Evolutionary conservation across 208 protist genomes (phyloP), one percentile per base, ranked within the genome.

Genomic region (Blechomonas ayalai): DNA sequence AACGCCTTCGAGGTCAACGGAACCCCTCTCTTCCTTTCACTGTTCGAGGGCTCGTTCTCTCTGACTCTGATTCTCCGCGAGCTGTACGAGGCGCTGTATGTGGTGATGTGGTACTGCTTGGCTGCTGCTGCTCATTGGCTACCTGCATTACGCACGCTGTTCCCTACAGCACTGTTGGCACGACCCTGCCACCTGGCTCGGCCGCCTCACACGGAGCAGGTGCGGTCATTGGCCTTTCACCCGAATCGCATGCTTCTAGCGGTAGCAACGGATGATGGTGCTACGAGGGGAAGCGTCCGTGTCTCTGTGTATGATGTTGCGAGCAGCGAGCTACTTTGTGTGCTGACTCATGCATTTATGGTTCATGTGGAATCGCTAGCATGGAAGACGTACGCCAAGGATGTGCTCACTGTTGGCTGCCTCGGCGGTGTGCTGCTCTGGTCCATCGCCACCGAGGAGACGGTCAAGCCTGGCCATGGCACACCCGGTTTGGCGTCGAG

Each of bases 321-420:
- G 3, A 58, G 57, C 10, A 52, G 48, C 1, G 43, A 38, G 44
- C 41, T 71, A 20, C 33, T 58, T 19, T 66, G 52, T 31, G 69
- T 77, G 18, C 66, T 94, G 13, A 67, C 70, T 18, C 81, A 94
- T 43, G 72, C 73, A 27, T 89, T 94, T 51, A 81, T 89, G 61
- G 45, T 39, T 6, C 49, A 73, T 7, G 70, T 82, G 15, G 18
- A 65, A 19, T 54, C 61, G 23, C 22, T 94, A 43, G 65, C 69
- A 35, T 94, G 85, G 82, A 88, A 89, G 48, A 73, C 78, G 15
- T 51, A 54, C 12, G 53, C 78, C 19, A 52, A 59, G 25, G 79
- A 88, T 48, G 74, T 80, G 9, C 54, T 92, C 3, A 64, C 69
- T 24, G 83, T 92, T 12, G 83, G 83, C 38, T 89, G 79, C 44